Base-by-base conservation (phyloP, 1,139 yeast genomes). In the Blastobotrys arbuscula region DNA sequence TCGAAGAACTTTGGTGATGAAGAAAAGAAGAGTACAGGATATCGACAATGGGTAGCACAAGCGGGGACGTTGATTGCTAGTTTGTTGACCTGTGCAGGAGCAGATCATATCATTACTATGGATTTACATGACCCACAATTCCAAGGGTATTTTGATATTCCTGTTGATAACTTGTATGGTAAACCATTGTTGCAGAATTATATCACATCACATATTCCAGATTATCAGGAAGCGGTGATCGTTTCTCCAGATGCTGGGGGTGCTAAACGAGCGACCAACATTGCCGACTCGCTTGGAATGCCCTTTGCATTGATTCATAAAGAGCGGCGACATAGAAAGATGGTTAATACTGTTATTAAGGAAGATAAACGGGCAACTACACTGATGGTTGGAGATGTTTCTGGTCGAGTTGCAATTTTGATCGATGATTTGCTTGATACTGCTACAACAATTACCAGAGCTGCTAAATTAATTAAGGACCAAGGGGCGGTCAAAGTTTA, bases 171-270 rank as follows among this genome's bases (percentile, higher is more conserved):
- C 64, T 69, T 90, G 55, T 86, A 87, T 66, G 85, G 92, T 49
- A 84, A 84, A 63, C 96, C 96, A 2, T 71, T 88, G 49, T 73
- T 88, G 51, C 88, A 85, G 66, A 84, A 85, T 57, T 90, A 86
- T 66, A 87, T 90, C 51, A 74, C 78, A 28, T 81, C 84, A 55
- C 75, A 74, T 55, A 81, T 89, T 48, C 90, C 94, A 16, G 70
- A 84, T 56, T 86, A 81, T 64, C 78, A 78, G 54, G 83, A 87
- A 35, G 84, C 89, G 49, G 95, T 89, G 12, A 81, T 90, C 57
- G 96, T 90, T 28, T 86, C 96, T 0, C 97, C 97, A 0, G 97
- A 90, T 68, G 90, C 96, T 44, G 97, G 97, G 62, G 98, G 97
- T 53, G 97, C 97, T 45, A 92, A 92, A 65, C 74, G 97, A 55